These are phyloP conservation scores for Sideroxylon spinosum DNA, from an alignment of 179 eudicot genomes.

Conservation along the genomic window DNA sequence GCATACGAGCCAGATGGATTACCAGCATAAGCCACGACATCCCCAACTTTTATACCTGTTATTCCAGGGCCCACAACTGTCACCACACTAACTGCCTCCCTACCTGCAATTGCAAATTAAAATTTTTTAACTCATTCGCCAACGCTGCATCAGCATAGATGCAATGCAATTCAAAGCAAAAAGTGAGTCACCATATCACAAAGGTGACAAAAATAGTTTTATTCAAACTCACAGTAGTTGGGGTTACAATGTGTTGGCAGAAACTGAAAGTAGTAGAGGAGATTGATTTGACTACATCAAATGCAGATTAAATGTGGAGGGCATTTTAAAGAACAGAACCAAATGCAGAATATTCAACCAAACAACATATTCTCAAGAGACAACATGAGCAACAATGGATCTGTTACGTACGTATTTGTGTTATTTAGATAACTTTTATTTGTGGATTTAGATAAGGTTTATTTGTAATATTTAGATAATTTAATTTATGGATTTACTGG, in stretches of 20 bases:
- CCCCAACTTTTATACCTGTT: slow-evolving; percentile 67
- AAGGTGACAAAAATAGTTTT: neutral
- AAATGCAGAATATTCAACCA: slow-evolving; percentile 5
- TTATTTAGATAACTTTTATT: too few species aligned
- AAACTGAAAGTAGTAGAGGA: neutral
- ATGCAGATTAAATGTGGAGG: neutral
- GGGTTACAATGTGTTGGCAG: too few species aligned
- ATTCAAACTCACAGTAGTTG: neutral
- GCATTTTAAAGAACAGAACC: neutral
- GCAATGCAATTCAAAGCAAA: neutral
- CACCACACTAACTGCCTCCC: slow-evolving; percentile 91
- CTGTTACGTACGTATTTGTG: too few species aligned
- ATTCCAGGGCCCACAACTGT: slow-evolving; percentile 81
- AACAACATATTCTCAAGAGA: neutral
- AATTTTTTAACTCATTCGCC: neutral
- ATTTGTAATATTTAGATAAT: too few species aligned
- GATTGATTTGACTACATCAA: neutral
- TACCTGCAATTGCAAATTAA: slow-evolving; percentile 35
- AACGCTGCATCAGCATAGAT: neutral
- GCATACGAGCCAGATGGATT: slow-evolving; percentile 77
- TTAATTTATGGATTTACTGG: too few species aligned
- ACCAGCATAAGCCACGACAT: slow-evolving; percentile 75
- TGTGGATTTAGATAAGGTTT: too few species aligned
- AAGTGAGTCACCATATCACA: neutral
- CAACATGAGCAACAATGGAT: neutral